These are phyloP conservation scores for Leptographium flavum DNA, from an alignment of 2,329 filamentous ascomycete genomes.

Conservation along the genomic window DNA sequence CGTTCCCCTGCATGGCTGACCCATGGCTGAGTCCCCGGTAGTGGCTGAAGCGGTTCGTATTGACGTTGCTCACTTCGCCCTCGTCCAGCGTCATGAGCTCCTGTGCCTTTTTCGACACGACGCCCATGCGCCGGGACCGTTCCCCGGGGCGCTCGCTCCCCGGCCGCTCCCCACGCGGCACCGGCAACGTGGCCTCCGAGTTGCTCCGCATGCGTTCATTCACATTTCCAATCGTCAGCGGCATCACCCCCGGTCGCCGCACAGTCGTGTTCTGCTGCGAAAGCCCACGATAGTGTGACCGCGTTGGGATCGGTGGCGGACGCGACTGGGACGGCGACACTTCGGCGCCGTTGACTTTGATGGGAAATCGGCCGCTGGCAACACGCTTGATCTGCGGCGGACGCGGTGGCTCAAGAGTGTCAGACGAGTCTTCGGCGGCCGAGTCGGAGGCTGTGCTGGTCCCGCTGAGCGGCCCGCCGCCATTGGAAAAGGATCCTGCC, in stretches of 20 bases:
- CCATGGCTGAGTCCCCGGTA: conserved; percentile 53
- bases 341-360: conserved; percentile 62
- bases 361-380: conserved; percentile 50
- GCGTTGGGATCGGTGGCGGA: conserved; percentile 63
- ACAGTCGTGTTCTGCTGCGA: conserved; percentile 52
- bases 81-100: conserved; percentile 51
- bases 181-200: conserved; percentile 41
- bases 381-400: conserved; percentile 44
- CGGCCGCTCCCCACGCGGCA: conserved; percentile 29
- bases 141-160: conserved; percentile 23
- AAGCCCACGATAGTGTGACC: conserved; percentile 66
- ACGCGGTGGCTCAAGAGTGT: conserved; percentile 68
- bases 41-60: conserved; percentile 45
- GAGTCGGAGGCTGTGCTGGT: conserved; percentile 25
- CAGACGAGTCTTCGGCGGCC: conserved; percentile 49
- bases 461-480: background rate
- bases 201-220: conserved; percentile 56
- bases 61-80: conserved; percentile 28
- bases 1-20: conserved; percentile 43
- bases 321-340: conserved; percentile 53
- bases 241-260: conserved; percentile 60
- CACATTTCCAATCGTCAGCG: conserved; percentile 50
- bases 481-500: background rate
- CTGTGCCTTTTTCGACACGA: conserved; percentile 43
- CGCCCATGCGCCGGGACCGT: conserved; percentile 47